Percentiles rank a stretch among this genome's conserved stretches.
phyloP scores from a whole-genome alignment of 805 yeast genomes.

The Monosporozyma aerobia region DNA sequence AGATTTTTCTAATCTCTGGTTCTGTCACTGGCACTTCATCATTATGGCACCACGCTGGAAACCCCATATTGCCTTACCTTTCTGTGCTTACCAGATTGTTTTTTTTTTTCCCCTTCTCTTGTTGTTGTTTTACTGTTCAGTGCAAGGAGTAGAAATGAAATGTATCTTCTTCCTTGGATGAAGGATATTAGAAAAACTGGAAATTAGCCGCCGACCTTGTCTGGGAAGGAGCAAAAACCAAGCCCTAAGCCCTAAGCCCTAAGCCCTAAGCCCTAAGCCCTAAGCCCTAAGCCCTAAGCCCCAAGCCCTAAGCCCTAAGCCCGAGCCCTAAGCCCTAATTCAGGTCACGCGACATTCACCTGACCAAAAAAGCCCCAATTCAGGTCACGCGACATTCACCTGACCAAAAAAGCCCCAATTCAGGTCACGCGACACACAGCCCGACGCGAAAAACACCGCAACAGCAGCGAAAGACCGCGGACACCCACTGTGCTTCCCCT shows the following conservation, averaged over 20 bases:
- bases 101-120: not conserved
- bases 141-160: too few species aligned
- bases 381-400: not conserved
- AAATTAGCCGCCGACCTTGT: too few species aligned
- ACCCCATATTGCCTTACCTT: conserved; percentile 15
- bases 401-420: not conserved
- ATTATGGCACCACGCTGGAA: conserved; percentile 31
- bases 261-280: too few species aligned
- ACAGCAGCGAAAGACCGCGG: not conserved
- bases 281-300: too few species aligned
- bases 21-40: conserved; percentile 64
- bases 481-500: too few species aligned
- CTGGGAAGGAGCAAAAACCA: too few species aligned
- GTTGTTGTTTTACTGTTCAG: not conserved
- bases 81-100: not conserved
- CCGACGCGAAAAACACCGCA: not conserved
- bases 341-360: not conserved
- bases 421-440: not conserved
- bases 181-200: too few species aligned
- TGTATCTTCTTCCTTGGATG: too few species aligned
- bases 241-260: too few species aligned
- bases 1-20: conserved; percentile 51
- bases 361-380: too few species aligned
- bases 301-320: too few species aligned
- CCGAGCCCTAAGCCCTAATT: not conserved